These are phyloP conservation scores for Jatropha curcas DNA, from an alignment of 345 rosid genomes.

Conservation along the genomic window DNA sequence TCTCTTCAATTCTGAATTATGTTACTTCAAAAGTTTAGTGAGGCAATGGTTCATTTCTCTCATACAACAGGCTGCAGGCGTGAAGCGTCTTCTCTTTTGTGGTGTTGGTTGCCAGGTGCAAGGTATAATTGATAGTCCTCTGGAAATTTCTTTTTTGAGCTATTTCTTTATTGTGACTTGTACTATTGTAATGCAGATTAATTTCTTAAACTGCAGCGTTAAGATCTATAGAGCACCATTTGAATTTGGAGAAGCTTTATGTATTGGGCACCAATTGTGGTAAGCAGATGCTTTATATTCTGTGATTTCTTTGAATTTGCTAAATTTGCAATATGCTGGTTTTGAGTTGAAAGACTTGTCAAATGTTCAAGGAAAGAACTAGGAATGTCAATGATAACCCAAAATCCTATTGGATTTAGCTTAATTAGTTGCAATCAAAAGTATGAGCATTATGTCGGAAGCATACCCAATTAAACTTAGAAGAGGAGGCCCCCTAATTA, in stretches of 20 bases:
- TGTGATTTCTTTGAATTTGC: background rate
- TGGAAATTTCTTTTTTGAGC: conserved; percentile 22
- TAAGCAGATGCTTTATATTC: conserved; percentile 31
- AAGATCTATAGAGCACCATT: conserved; percentile 84
- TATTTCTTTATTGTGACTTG: conserved; percentile 51
- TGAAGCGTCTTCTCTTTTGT: conserved; percentile 92
- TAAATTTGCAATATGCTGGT: background rate
- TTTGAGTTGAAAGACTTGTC: background rate
- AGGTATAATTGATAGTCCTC: conserved; percentile 44
- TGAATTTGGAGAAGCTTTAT: conserved; percentile 90
- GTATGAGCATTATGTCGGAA: background rate
- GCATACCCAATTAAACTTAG: conserved; percentile 1
- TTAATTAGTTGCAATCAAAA: background rate
- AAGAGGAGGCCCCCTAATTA: too few species aligned
- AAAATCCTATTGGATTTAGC: background rate
- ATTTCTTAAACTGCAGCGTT: conserved; percentile 92
- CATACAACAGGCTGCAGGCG: conserved; percentile 73
- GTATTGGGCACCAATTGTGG: conserved; percentile 97
- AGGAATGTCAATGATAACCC: background rate
- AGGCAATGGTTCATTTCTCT: conserved; percentile 9
- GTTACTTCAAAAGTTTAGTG: conserved; percentile 5
- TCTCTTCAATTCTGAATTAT: background rate
- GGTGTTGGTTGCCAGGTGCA: conserved; percentile 99
- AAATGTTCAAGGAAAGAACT: background rate
- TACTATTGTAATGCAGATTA: conserved; percentile 85